These are phyloP conservation scores for Phytophthora vignae DNA, from an alignment of 352 stramenopile genomes.

Conservation along the genomic window DNA sequence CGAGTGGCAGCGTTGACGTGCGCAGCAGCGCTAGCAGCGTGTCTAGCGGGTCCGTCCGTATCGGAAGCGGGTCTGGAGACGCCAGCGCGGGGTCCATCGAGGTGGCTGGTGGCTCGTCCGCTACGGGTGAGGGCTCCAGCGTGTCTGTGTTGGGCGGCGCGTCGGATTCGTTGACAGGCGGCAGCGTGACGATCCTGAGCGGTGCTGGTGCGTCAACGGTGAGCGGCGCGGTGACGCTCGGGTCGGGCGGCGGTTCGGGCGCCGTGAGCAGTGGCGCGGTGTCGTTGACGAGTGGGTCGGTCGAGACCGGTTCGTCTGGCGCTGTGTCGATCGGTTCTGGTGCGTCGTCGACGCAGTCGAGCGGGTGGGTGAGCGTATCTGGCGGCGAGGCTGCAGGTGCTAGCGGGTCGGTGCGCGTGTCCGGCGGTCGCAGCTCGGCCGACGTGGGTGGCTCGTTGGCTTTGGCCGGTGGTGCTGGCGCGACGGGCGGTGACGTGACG, in stretches of 20 bases:
- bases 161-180: conserved; percentile 31
- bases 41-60: conserved; percentile 31
- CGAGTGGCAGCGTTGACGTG: conserved; percentile 24
- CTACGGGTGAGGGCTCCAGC: conserved; percentile 26
- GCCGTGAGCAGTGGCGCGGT: conserved; percentile 21
- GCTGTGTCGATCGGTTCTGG: too few relatives aligned
- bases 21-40: conserved; percentile 26
- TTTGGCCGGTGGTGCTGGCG: not conserved
- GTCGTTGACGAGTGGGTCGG: conserved; percentile 26
- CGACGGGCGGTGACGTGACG: not conserved
- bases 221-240: conserved; percentile 28
- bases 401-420: too few relatives aligned
- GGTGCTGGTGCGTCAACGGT: conserved; percentile 14
- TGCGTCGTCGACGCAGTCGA: too few relatives aligned
- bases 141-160: conserved; percentile 30
- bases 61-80: conserved; percentile 29
- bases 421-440: not conserved
- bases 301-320: conserved; percentile 17
- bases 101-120: conserved; percentile 37
- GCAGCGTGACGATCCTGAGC: conserved; percentile 30
- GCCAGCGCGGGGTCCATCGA: conserved; percentile 31
- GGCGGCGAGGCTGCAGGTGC: too few relatives aligned
- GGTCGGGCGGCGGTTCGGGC: conserved; percentile 9
- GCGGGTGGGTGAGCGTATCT: too few relatives aligned
- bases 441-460: too few relatives aligned